These are phyloP conservation scores for Dactylellina haptotyla DNA, from an alignment of 2,329 filamentous ascomycete species.

Conservation along the genomic window DNA sequence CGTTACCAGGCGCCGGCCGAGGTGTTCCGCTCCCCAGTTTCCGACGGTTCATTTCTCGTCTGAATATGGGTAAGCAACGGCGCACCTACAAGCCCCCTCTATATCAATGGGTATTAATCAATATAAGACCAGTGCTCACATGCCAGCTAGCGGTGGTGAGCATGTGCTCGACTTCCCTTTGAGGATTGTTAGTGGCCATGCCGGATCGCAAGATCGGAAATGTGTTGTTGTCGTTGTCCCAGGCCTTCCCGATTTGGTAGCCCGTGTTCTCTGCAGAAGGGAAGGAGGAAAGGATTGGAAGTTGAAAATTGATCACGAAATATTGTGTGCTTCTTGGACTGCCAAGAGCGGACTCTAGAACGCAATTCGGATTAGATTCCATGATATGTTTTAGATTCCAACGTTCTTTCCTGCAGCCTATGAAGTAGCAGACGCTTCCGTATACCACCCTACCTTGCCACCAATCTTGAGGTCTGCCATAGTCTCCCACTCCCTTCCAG, in stretches of 20 bases:
- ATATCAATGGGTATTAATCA: not conserved
- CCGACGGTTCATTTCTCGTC: not conserved
- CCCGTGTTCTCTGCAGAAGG: not conserved
- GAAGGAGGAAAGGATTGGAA: conserved; percentile 28
- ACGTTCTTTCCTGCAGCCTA: conserved; percentile 13
- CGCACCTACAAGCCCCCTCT: not conserved
- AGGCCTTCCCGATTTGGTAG: conserved; percentile 28
- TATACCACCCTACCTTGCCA: conserved; percentile 20
- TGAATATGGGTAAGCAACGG: conserved; percentile 1
- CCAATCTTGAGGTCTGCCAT: not conserved
- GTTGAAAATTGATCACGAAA: conserved; percentile 37
- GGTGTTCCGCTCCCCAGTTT: not conserved
- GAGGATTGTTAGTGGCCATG: conserved; percentile 1
- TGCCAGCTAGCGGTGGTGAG: not conserved
- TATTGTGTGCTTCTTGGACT: conserved; percentile 30
- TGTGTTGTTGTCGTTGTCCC: conserved; percentile 36
- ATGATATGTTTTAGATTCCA: conserved; percentile 6
- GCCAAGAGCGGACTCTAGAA: not conserved
- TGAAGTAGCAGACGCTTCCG: not conserved
- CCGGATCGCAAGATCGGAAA: not conserved
- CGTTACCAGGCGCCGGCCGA: too few species aligned
- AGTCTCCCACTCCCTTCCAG: too few species aligned
- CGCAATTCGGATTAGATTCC: conserved; percentile 7
- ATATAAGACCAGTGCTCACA: not conserved
- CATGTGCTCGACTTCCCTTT: conserved; percentile 5